Conservation (phyloP, 116 monocot species). For the Phalaenopsis hybrid region DNA sequence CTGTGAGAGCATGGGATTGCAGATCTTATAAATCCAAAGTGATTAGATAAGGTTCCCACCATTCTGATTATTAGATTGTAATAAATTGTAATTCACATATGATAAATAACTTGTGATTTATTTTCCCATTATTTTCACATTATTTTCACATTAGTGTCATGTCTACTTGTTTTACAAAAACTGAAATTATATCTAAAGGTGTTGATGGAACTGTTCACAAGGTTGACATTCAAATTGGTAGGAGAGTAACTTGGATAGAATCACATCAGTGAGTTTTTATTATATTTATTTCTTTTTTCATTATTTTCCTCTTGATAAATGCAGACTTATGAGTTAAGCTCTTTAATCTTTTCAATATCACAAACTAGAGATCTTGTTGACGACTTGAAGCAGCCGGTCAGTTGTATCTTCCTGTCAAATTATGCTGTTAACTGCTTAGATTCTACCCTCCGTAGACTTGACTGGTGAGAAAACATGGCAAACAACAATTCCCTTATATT, state of each 20-base stretch:
- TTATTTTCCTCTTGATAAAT: not conserved
- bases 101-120: not conserved
- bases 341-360: conserved; percentile 3
- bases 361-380: conserved; percentile 73
- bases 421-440: conserved; percentile 88
- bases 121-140: conserved; percentile 65
- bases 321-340: not conserved
- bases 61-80: not conserved
- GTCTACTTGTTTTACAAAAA: conserved; percentile 89
- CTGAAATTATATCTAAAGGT: conserved; percentile 90
- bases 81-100: not conserved
- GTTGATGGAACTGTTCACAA: conserved; percentile 95
- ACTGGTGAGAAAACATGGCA: conserved; percentile 33
- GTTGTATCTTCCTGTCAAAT: conserved; percentile 89
- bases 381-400: conserved; percentile 77
- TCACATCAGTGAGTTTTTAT: not conserved
- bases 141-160: conserved; percentile 95
- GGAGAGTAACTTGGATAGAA: conserved; percentile 26
- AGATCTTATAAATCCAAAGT: conserved; percentile 31
- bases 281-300: not conserved
- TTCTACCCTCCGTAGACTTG: conserved; percentile 80
- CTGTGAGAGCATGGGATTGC: conserved; percentile 88
- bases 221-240: conserved; percentile 95
- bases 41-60: not conserved
- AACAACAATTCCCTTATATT: not conserved